Evolutionary conservation across 2,329 filamentous ascomycete genomes (phyloP).

Genomic region (Cladosporium sp.): DNA sequence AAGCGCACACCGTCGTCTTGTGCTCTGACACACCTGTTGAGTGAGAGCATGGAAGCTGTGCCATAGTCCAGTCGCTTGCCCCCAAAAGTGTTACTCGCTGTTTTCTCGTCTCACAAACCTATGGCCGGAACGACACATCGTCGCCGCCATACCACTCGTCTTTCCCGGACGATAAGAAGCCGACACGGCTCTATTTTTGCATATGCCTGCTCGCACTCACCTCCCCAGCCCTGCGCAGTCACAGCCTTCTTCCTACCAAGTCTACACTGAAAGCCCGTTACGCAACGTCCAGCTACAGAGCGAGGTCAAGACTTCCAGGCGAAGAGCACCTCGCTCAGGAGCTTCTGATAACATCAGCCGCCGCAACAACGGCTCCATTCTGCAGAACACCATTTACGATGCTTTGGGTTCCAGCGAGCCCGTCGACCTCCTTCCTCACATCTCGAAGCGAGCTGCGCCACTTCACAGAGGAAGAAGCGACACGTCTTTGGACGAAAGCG

Average conservation of each 20-base stretch:
- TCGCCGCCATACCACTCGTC: background rate
- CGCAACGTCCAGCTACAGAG: background rate
- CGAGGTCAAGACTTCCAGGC: background rate
- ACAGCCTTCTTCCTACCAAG: too few species aligned
- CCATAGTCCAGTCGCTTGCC: background rate
- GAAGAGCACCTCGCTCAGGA: background rate
- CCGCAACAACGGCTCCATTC: background rate
- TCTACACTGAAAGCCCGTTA: background rate
- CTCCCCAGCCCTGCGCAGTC: background rate
- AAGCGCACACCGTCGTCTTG: too few species aligned
- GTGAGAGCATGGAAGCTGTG: background rate
- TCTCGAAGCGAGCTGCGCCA: background rate
- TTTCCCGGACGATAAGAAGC: background rate
- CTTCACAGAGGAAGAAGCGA: background rate
- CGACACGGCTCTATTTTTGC: background rate
- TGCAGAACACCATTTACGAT: background rate
- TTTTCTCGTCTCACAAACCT: background rate
- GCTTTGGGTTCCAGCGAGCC: background rate
- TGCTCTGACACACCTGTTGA: too few species aligned
- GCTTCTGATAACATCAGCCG: background rate
- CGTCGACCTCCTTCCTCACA: background rate
- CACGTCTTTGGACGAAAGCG: background rate
- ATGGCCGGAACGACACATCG: background rate
- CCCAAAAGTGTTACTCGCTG: background rate
- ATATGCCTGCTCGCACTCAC: background rate